phyloP scores from a whole-genome alignment of 2,329 filamentous ascomycete genomes.

The Cyphellophora europaea region DNA sequence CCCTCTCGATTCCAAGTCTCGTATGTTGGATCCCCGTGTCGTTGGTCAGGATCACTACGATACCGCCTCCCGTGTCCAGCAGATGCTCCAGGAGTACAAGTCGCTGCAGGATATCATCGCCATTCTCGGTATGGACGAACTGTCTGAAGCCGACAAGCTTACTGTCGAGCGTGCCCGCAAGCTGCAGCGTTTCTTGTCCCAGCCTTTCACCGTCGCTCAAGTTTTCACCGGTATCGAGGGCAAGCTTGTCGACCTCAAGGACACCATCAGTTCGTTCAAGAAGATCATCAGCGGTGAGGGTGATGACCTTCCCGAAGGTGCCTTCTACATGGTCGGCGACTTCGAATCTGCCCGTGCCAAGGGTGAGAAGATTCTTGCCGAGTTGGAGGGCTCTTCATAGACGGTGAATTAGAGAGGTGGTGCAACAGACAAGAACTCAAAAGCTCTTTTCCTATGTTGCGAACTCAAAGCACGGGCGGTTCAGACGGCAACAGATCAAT shows the following conservation, averaged over 20 bases:
- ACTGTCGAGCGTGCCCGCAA: slow-evolving; percentile 99
- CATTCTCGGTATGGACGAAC: slow-evolving; percentile 99
- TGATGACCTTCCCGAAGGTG: slow-evolving; percentile 88
- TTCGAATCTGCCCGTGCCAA: slow-evolving; percentile 85
- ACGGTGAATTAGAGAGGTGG: too few relatives aligned
- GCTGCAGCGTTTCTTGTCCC: slow-evolving; percentile 98
- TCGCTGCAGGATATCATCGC: slow-evolving; percentile 99
- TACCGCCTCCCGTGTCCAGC: slow-evolving; percentile 88
- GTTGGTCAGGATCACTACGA: slow-evolving; percentile 97
- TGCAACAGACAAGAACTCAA: too few relatives aligned
- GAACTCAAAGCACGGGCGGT: too few relatives aligned
- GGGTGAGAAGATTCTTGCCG: slow-evolving; percentile 99
- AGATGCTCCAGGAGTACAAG: slow-evolving; percentile 99
- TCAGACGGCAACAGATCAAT: too few relatives aligned
- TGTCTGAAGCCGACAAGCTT: slow-evolving; percentile 98
- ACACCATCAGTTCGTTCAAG: slow-evolving; percentile 97
- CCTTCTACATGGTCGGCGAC: slow-evolving; percentile 98
- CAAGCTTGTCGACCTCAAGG: slow-evolving; percentile 94
- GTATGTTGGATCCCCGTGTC: slow-evolving; percentile 98
- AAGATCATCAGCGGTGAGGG: slow-evolving; percentile 88
- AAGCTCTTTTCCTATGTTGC: too few relatives aligned
- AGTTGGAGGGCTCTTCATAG: slow-evolving; percentile 60
- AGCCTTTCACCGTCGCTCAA: slow-evolving; percentile 89
- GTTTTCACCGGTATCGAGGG: slow-evolving; percentile 78
- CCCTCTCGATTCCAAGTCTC: slow-evolving; percentile 97